Evolutionary conservation across 805 yeast species (phyloP), one percentile per base, ranked within the genome.

Genomic region (Lipomyces spencermartinsiae): DNA sequence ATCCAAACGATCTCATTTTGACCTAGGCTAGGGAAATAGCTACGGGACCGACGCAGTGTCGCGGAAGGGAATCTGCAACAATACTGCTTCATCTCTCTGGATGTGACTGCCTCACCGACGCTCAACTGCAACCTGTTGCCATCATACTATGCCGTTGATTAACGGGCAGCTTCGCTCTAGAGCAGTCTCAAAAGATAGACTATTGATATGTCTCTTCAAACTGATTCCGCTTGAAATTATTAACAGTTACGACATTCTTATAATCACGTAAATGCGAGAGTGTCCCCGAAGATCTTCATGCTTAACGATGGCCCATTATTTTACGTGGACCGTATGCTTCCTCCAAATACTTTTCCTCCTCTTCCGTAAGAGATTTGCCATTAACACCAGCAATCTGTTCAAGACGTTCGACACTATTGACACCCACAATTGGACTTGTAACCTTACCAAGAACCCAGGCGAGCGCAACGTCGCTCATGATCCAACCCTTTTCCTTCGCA

Each of bases 401-500:
- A n/a, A 87, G 80, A 65, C 90, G 81, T 73, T 80, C 80, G 22
- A 76, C 79, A 25, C 80, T 80, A 73, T 78, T 82, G 63, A 87
- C 68, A 1, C 91, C 90, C 12, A 87, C 82, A 67, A 87, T 86
- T 16, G 91, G 90, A 49, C 74, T 71, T 43, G 79, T 75, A 7
- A 87, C 89, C 73, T 87, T 87, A 60, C 77, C 61, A 1, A 86
- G 46, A 0, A 81, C 82, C 88, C 89, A 87, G 2, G 88, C 85
- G 2, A 82, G 79, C 1, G 89, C 78, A 29, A 87, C 77, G 16
- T 78, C 78, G 2, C 89, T 85, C 90, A 87, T 86, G 0, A 84
- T 73, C 10, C 82, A 83, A 10, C 73, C 77, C 63, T 78, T 77
- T 67, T 83, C 81, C 64, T 82, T 79, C 1, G 91, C 83, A 4